Percentiles rank a stretch among this genome's conserved stretches.
Conservation (phyloP, 1,284 basidiomycete genomes). For the Marasmius oreades region DNA sequence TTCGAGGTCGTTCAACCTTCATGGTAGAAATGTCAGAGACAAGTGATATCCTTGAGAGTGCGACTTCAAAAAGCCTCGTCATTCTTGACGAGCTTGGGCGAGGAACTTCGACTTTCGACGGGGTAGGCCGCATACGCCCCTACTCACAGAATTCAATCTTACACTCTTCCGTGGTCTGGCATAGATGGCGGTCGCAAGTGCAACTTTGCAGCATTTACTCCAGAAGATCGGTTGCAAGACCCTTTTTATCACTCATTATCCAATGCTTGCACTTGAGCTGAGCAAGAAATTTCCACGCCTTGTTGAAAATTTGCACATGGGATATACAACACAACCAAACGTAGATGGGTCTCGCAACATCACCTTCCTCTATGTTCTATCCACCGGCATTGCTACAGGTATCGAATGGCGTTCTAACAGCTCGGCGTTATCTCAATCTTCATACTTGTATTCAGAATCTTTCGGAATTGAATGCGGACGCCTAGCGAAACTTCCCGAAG, state of each 20-base stretch:
- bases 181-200: slow-evolving; percentile 82
- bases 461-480: slow-evolving; percentile 90
- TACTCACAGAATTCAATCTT: neutral
- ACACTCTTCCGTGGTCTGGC: slow-evolving; percentile 2
- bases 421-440: slow-evolving; percentile 35
- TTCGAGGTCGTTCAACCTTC: slow-evolving; percentile 84
- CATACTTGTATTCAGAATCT: slow-evolving; percentile 49
- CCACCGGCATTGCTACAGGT: slow-evolving; percentile 67
- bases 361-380: slow-evolving; percentile 81
- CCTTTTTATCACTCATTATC: slow-evolving; percentile 94
- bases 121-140: slow-evolving; percentile 43
- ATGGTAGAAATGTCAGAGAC: slow-evolving; percentile 97
- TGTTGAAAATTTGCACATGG: slow-evolving; percentile 84
- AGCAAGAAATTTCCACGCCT: slow-evolving; percentile 50
- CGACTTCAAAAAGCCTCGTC: slow-evolving; percentile 73
- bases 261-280: slow-evolving; percentile 61
- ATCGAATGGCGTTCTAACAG: slow-evolving; percentile 30
- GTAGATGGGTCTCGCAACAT: slow-evolving; percentile 75
- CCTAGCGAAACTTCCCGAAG: slow-evolving; percentile 76
- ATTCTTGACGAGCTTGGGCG: slow-evolving; percentile 86
- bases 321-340: slow-evolving; percentile 63
- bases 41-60: slow-evolving; percentile 79
- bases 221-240: slow-evolving; percentile 68
- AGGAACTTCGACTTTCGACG: slow-evolving; percentile 84
- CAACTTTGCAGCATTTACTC: slow-evolving; percentile 75